Percentiles rank a stretch among this genome's conserved stretches.
Evolutionary conservation across 2,329 filamentous ascomycete genomes (phyloP).

Genomic region (Chaetomium olivaceum): DNA sequence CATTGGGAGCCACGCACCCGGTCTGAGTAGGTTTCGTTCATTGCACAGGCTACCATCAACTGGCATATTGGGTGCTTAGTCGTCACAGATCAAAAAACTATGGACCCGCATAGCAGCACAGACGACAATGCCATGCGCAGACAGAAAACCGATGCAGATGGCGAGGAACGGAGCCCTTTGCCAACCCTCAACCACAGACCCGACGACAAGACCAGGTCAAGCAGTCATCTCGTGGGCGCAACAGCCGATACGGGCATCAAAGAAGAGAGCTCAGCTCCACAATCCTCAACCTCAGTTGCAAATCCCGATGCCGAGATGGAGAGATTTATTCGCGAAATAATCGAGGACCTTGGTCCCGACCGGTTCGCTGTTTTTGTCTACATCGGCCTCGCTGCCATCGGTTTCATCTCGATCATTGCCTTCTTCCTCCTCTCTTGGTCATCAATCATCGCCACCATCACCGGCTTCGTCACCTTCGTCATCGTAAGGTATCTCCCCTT

Average conservation of each 20-base stretch:
- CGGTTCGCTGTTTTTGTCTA: slow-evolving; percentile 21
- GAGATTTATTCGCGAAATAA: neutral
- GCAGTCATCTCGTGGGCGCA: neutral
- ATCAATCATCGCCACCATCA: slow-evolving; percentile 20
- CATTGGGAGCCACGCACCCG: neutral
- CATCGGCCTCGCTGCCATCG: slow-evolving; percentile 9
- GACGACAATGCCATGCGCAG: neutral
- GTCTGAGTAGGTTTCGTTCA: no score
- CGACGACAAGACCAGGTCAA: slow-evolving; percentile 20
- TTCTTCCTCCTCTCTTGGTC: slow-evolving; percentile 24
- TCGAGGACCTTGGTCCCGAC: slow-evolving; percentile 21
- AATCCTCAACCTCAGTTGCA: neutral
- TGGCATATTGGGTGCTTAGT: slow-evolving; percentile 15
- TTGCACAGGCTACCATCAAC: neutral
- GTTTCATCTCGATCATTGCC: neutral
- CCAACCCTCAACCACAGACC: neutral
- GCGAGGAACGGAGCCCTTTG: neutral
- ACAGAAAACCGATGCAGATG: neutral
- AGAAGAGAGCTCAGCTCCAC: neutral
- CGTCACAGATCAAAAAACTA: neutral
- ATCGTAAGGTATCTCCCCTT: slow-evolving; percentile 11
- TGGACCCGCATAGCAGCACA: slow-evolving; percentile 10
- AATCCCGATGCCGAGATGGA: slow-evolving; percentile 6
- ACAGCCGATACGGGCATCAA: no score
- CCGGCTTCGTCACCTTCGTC: slow-evolving; percentile 20